Percentiles rank a stretch among this genome's conserved stretches.
Conservation (phyloP, 352 stramenopile genomes). For the Phytopythium montanum region DNA sequence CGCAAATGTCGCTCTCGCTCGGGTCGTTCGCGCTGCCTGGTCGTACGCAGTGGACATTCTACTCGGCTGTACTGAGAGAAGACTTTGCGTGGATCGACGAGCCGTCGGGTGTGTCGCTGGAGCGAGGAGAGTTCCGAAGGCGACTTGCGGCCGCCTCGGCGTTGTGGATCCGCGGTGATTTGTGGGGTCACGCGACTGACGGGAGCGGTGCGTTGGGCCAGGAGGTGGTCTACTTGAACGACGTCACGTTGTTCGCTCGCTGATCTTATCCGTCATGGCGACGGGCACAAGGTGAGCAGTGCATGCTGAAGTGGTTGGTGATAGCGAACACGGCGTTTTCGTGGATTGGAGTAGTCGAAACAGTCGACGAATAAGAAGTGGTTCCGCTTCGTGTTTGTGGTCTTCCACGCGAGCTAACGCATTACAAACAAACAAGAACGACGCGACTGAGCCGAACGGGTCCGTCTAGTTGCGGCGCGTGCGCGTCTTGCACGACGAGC, state of each 20-base stretch:
- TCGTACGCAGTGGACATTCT: constrained; percentile 46
- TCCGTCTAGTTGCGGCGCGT: constrained; percentile 17
- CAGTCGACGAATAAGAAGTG: neutral
- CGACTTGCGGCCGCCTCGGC: constrained; percentile 26
- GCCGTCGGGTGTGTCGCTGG: constrained; percentile 28
- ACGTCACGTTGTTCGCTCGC: constrained; percentile 40
- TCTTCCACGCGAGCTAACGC: constrained; percentile 1
- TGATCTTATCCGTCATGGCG: constrained; percentile 16
- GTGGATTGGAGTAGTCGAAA: neutral
- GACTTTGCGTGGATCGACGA: constrained; percentile 77
- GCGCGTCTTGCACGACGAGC: constrained; percentile 28
- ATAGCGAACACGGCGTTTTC: neutral
- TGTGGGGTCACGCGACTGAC: constrained; percentile 41
- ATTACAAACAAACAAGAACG: constrained; percentile 5
- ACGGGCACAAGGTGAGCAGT: too few species aligned
- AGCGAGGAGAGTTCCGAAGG: constrained; percentile 23
- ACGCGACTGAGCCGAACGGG: constrained; percentile 8
- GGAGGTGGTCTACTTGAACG: constrained; percentile 74
- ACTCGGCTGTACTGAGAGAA: constrained; percentile 62
- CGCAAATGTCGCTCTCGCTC: constrained; percentile 43
- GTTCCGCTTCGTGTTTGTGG: neutral
- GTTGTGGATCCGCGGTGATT: constrained; percentile 64
- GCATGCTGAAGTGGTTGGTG: neutral
- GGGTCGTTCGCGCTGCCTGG: constrained; percentile 47
- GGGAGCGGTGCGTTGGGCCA: constrained; percentile 37